These are phyloP conservation scores for Colletotrichum tabaci DNA, from an alignment of 2,329 filamentous ascomycete genomes.

Conservation along the genomic window DNA sequence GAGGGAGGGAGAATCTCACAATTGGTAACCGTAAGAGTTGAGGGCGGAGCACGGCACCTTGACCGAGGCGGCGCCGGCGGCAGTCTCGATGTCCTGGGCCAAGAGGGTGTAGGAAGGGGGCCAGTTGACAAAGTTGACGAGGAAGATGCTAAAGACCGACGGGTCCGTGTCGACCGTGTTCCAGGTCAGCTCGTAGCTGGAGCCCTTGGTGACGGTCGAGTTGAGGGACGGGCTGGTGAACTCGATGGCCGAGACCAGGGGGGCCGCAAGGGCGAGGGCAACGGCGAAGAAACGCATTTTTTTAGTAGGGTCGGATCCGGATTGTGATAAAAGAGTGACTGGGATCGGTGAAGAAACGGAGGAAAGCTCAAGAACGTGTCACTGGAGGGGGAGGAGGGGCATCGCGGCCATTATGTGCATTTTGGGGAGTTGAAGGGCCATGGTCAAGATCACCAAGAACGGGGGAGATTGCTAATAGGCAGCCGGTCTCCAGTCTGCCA, in stretches of 20 bases:
- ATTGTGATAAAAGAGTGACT: conserved; percentile 39
- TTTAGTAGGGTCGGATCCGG: conserved; percentile 24
- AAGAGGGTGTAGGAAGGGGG: conserved; percentile 57
- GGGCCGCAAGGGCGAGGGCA: conserved; percentile 49
- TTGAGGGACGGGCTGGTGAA: conserved; percentile 52
- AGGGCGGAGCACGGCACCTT: conserved; percentile 55
- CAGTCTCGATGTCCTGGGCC: conserved; percentile 53
- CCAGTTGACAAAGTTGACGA: conserved; percentile 62
- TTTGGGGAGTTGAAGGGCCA: not conserved
- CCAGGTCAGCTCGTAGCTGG: conserved; percentile 54
- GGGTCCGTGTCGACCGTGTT: conserved; percentile 58
- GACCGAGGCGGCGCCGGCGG: conserved; percentile 51
- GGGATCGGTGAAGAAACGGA: conserved; percentile 34
- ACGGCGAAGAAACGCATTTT: conserved; percentile 49
- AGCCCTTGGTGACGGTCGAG: conserved; percentile 55
- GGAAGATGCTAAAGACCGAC: conserved; percentile 55
- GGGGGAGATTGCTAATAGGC: conserved; percentile 32
- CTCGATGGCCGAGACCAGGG: conserved; percentile 50
- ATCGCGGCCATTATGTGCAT: conserved; percentile 37
- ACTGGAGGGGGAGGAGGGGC: conserved; percentile 4
- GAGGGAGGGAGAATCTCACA: conserved; percentile 41
- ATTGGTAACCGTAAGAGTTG: conserved; percentile 57
- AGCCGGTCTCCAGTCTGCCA: not conserved
- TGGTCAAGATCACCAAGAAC: not conserved
- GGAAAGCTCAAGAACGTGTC: conserved; percentile 8